These are phyloP conservation scores for Aspergillus thermomutatus DNA, from an alignment of 2,329 filamentous ascomycete species.

Conservation along the genomic window DNA sequence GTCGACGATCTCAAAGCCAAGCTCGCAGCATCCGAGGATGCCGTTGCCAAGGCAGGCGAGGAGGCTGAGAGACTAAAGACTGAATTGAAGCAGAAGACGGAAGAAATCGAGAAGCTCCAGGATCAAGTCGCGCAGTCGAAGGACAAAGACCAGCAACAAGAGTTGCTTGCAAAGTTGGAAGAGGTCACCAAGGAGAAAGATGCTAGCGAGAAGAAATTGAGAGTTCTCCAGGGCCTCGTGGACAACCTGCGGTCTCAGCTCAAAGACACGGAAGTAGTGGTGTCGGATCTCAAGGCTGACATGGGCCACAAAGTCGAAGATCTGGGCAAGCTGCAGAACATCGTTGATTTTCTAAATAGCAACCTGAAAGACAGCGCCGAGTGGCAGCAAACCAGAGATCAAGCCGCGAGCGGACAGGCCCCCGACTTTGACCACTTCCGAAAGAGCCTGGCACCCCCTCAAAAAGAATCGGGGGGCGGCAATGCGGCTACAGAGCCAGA, in stretches of 20 bases:
- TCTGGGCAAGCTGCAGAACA: constrained; percentile 29
- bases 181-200: constrained; percentile 35
- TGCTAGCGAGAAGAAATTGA: constrained; percentile 50
- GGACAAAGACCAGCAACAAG: constrained; percentile 18
- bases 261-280: constrained; percentile 50
- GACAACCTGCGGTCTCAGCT: constrained; percentile 53
- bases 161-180: constrained; percentile 31
- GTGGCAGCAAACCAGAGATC: constrained; percentile 35
- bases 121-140: constrained; percentile 22
- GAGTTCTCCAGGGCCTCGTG: constrained; percentile 55
- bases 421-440: constrained; percentile 35
- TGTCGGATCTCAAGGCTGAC: constrained; percentile 44
- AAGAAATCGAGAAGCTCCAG: constrained; percentile 37
- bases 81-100: constrained; percentile 40
- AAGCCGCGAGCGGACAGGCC: constrained; percentile 28
- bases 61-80: constrained; percentile 33
- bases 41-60: constrained; percentile 25
- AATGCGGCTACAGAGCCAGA: constrained; percentile 20
- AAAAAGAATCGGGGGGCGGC: constrained; percentile 18
- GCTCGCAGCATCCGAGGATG: constrained; percentile 29
- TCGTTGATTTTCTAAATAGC: constrained; percentile 41
- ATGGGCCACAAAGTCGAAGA: constrained; percentile 38
- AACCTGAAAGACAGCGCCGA: constrained; percentile 31
- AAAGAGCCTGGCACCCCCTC: constrained; percentile 27
- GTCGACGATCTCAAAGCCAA: constrained; percentile 41